Conservation (phyloP, 208 protist genomes). For the Trypanosoma cruzi region DNA sequence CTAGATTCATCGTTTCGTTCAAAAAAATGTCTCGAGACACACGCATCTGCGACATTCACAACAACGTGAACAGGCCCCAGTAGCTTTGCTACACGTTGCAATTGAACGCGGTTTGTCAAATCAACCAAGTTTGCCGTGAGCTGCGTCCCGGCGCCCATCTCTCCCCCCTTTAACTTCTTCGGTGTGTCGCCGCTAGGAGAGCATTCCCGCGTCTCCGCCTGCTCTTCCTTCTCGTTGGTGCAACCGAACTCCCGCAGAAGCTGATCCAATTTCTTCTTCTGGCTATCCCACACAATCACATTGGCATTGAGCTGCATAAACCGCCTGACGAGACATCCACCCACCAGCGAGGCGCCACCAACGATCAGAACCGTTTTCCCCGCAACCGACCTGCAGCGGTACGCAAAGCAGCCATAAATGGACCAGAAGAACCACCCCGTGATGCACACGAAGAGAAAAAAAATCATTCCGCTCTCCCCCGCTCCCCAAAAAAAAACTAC, state of each 20-base stretch:
- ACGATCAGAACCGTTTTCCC: conserved; percentile 67
- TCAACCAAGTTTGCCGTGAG: conserved; percentile 33
- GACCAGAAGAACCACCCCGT: conserved; percentile 57
- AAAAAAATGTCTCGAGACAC: conserved; percentile 34
- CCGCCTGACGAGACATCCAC: conserved; percentile 43
- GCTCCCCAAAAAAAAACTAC: conserved; percentile 1
- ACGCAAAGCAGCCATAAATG: conserved; percentile 41
- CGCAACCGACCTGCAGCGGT: conserved; percentile 31
- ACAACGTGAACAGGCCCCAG: conserved; percentile 49
- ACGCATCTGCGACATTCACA: conserved; percentile 42
- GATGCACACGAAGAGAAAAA: conserved; percentile 48
- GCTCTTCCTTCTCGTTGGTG: not conserved
- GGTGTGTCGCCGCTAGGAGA: not conserved
- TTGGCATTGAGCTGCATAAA: conserved; percentile 43
- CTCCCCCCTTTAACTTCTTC: not conserved
- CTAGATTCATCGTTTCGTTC: conserved; percentile 48
- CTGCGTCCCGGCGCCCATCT: not conserved
- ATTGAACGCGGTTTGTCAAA: conserved; percentile 41
- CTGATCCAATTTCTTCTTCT: conserved; percentile 48
- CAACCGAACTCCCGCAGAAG: conserved; percentile 31
- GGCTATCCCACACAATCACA: conserved; percentile 68
- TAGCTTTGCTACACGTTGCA: conserved; percentile 47
- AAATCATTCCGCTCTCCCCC: conserved; percentile 44
- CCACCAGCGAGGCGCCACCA: conserved; percentile 51
- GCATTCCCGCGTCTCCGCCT: not conserved